These are phyloP conservation scores for Sugiyamaella boreocaroliniensis DNA, from an alignment of 805 yeast species.

Conservation along the genomic window DNA sequence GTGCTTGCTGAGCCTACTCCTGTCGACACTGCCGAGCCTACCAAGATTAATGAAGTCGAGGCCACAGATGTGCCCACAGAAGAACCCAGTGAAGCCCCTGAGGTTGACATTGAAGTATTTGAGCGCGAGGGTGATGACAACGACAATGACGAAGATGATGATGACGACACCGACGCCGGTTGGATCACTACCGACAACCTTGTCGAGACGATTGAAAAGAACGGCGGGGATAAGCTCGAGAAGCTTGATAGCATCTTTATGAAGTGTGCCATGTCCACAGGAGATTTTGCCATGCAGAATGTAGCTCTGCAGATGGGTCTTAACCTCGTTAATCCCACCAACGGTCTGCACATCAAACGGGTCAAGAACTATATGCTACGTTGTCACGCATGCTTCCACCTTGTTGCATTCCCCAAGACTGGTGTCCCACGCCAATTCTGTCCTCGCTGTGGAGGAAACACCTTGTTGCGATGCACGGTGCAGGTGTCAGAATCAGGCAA, in stretches of 20 bases:
- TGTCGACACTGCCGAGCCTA: not conserved
- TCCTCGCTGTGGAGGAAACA: constrained; percentile 90
- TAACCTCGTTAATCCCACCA: constrained; percentile 72
- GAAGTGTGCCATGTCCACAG: constrained; percentile 81
- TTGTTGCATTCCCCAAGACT: constrained; percentile 69
- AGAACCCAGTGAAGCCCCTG: constrained; percentile 16
- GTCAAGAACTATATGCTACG: constrained; percentile 89
- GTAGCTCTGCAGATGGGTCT: constrained; percentile 87
- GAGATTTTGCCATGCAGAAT: constrained; percentile 97
- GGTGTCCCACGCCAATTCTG: constrained; percentile 77
- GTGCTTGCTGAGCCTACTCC: not conserved
- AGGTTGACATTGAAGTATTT: constrained; percentile 11
- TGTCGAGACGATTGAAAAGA: constrained; percentile 59
- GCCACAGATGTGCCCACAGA: not conserved
- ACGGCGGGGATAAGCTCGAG: constrained; percentile 54
- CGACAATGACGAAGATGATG: constrained; percentile 50
- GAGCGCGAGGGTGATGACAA: constrained; percentile 31
- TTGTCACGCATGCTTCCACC: constrained; percentile 92
- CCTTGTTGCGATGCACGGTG: constrained; percentile 84
- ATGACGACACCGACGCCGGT: constrained; percentile 75
- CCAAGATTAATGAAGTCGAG: not conserved
- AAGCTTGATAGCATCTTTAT: constrained; percentile 34
- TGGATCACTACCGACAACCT: constrained; percentile 94
- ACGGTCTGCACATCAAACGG: constrained; percentile 78
- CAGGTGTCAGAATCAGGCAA: constrained; percentile 76